Conservation (phyloP, 345 rosid species). For the Odontarrhena argentea region DNA sequence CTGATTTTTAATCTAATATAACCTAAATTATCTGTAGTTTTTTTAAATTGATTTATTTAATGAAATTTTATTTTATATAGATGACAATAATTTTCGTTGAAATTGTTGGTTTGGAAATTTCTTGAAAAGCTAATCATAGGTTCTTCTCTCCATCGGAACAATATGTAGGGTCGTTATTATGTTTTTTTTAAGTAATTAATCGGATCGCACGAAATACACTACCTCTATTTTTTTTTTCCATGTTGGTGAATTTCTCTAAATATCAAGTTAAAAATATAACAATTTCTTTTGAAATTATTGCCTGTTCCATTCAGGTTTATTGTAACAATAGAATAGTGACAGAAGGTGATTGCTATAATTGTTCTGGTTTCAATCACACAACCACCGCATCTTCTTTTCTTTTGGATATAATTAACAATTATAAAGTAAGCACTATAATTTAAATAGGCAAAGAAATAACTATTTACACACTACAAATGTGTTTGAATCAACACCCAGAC, state of each 20-base stretch:
- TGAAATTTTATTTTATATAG: too few species aligned
- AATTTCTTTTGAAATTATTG: too few species aligned
- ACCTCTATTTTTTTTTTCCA: too few species aligned
- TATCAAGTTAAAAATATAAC: too few species aligned
- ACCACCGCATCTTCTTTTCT: neutral
- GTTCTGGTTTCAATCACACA: neutral
- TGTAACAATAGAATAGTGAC: neutral
- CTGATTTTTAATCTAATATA: too few species aligned
- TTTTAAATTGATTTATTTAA: too few species aligned
- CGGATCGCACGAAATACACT: too few species aligned
- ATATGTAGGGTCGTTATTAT: neutral
- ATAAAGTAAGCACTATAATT: neutral
- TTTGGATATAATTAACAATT: neutral
- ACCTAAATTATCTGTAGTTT: too few species aligned
- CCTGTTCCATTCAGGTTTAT: too few species aligned
- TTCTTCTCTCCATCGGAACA: conserved; percentile 29
- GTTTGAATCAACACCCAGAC: neutral
- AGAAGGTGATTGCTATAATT: neutral
- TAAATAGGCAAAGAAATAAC: neutral
- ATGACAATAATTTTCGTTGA: too few species aligned
- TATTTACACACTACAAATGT: neutral
- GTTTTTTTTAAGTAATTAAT: too few species aligned
- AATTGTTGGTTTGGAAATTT: conserved; percentile 20
- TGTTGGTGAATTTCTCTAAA: too few species aligned
- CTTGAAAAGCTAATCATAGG: conserved; percentile 26